Evolutionary conservation across 257 asterid species (phyloP), one percentile per base, ranked within the genome.

Genomic region (Apocynum venetum): DNA sequence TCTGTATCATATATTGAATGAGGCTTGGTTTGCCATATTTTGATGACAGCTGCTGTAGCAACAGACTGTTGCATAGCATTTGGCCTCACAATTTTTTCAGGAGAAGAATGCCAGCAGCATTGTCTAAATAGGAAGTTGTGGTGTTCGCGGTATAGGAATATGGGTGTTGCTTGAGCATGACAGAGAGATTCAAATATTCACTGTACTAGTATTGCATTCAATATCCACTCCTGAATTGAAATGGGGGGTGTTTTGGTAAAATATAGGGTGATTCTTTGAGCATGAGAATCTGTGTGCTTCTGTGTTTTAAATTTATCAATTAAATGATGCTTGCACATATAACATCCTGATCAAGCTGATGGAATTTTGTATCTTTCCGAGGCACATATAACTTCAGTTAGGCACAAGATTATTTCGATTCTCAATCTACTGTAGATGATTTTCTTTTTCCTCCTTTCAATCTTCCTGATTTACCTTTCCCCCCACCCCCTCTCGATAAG

Each of bases 1-100:
- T 80, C 70, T 84, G 89, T 89, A 79, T 75, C 75, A 83, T 86
- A 86, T 78, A 77, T 76, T 80, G 76, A 75, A 75, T 67, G 82
- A 87, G 90, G 89, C 81, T 76, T 76, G 76, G 79, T 82, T 57
- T 48, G 49, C 52, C 77, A 57, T 38, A 68, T 76, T 56, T 55
- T 79, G 75, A 63, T 2, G 56, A 55, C 67, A 74, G 85, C 71
- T 77, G 77, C 82, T 66, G 81, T 63, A 59, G 84, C 81, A 79
- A 75, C 70, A 65, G n/a, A 77, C 74, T 73, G 80, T 79, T 73
- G 73, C 77, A 36, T 68, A 78, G 84, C 63, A 52, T 74, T 77
- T 79, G 56, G 85, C 79, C 73, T 55, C 79, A 60, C 47, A 40
- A 80, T 79, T 57, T 76, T 83, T 81, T 83, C 43, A 36, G 44